Percentiles rank a stretch among this genome's conserved stretches.
Evolutionary conservation across 169 alveolate species (phyloP).

Genomic region (Plasmodium coatneyi): DNA sequence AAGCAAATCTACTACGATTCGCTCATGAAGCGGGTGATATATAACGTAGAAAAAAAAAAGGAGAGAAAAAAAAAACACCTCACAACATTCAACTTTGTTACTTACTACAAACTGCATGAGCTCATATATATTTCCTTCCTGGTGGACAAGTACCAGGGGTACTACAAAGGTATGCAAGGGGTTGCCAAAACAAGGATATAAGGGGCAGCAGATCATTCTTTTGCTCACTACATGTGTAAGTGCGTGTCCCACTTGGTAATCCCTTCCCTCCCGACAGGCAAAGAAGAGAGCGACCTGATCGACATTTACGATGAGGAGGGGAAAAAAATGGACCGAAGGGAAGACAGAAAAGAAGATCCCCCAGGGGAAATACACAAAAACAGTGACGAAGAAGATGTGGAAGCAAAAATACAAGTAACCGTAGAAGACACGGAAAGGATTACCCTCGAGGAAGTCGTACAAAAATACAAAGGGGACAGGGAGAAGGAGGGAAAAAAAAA

Average conservation of each 20-base stretch:
- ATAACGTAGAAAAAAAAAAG: not conserved
- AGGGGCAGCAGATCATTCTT: not conserved
- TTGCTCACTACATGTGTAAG: not conserved
- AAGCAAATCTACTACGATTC: slow-evolving; percentile 22
- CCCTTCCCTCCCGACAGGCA: slow-evolving; percentile 9
- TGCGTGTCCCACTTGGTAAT: not conserved
- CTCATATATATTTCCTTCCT: slow-evolving; percentile 31
- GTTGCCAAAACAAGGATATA: not conserved
- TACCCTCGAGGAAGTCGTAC: slow-evolving; percentile 11
- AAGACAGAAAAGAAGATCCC: not conserved
- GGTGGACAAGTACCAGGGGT: slow-evolving; percentile 8
- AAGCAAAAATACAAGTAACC: not conserved
- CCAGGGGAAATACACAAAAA: not conserved
- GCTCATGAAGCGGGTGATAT: slow-evolving; percentile 7
- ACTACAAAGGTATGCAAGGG: slow-evolving; percentile 11
- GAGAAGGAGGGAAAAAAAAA: slow-evolving; percentile 8
- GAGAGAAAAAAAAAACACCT: slow-evolving; percentile 28
- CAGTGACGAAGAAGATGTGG: not conserved
- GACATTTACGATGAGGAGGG: slow-evolving; percentile 21
- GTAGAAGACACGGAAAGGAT: not conserved
- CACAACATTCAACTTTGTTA: slow-evolving; percentile 34
- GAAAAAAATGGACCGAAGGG: not conserved
- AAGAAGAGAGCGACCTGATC: slow-evolving; percentile 30
- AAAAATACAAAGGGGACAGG: slow-evolving; percentile 25
- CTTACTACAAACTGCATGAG: slow-evolving; percentile 52